phyloP scores from a whole-genome alignment of 176 grass and related monocot genomes.

The Tillandsia fasciculata region DNA sequence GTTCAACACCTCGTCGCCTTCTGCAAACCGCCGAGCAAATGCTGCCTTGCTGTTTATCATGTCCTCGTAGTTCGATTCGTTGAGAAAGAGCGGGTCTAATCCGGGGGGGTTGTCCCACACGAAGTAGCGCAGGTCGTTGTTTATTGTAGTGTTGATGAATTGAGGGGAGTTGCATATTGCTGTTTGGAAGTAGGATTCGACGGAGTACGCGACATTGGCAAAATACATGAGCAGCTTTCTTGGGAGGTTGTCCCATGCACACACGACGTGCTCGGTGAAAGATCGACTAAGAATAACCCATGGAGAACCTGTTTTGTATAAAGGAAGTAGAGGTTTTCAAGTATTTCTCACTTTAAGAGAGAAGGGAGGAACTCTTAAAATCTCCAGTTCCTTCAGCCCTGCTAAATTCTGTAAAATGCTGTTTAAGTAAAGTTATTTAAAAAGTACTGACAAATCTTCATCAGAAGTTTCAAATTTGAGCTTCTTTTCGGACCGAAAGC shows the following conservation, averaged over 20 bases:
- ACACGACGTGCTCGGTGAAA: constrained; percentile 57
- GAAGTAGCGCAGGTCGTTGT: constrained; percentile 45
- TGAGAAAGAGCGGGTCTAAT: constrained; percentile 44
- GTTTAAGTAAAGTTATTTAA: too few relatives aligned
- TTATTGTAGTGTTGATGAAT: constrained; percentile 50
- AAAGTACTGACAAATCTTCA: too few relatives aligned
- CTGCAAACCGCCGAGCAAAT: constrained; percentile 57
- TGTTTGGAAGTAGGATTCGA: constrained; percentile 84
- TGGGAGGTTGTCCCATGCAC: constrained; percentile 56
- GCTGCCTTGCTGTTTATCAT: constrained; percentile 48
- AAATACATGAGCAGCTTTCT: constrained; percentile 72
- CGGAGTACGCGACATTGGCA: constrained; percentile 43
- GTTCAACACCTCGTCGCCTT: constrained; percentile 38
- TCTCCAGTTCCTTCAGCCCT: too few relatives aligned
- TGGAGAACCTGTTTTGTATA: constrained; percentile 47
- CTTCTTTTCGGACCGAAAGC: too few relatives aligned
- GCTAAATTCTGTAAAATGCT: too few relatives aligned
- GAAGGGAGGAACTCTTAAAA: too few relatives aligned
- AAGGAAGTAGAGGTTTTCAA: neutral
- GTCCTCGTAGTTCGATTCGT: constrained; percentile 28
- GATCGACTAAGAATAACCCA: constrained; percentile 70
- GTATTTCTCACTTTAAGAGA: neutral
- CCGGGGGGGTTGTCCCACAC: constrained; percentile 65
- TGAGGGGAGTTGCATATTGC: constrained; percentile 52
- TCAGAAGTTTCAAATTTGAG: too few relatives aligned